Percentiles rank a stretch among this genome's conserved stretches.
Evolutionary conservation across 768 basidiomycete species (phyloP).

Genomic region (Agaricus sinodeliciosus): DNA sequence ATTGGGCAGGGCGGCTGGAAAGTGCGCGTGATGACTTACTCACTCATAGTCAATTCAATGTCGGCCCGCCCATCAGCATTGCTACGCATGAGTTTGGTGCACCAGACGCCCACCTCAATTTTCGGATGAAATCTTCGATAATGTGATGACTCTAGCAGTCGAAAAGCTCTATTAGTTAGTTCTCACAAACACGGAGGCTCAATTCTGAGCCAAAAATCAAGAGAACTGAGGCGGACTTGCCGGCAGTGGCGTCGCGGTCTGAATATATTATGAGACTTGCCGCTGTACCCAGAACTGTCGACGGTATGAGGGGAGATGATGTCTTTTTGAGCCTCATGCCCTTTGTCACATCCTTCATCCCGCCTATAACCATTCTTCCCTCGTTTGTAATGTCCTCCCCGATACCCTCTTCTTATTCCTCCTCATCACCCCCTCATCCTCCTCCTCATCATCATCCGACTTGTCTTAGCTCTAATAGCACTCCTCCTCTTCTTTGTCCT

Average conservation of each 20-base stretch:
- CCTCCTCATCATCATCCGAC: slow-evolving; percentile 71
- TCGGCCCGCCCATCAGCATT: slow-evolving; percentile 86
- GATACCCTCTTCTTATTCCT: slow-evolving; percentile 33
- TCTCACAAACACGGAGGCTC: slow-evolving; percentile 14
- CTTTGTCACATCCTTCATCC: slow-evolving; percentile 43
- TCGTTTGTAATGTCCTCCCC: slow-evolving; percentile 35
- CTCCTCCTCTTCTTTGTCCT: slow-evolving; percentile 89
- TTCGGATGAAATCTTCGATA: slow-evolving; percentile 84
- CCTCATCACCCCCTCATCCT: slow-evolving; percentile 25
- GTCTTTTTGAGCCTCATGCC: slow-evolving; percentile 60
- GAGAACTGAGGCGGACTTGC: slow-evolving; percentile 56
- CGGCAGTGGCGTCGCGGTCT: slow-evolving; percentile 90
- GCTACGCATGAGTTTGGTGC: slow-evolving; percentile 89
- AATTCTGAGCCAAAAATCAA: slow-evolving; percentile 15
- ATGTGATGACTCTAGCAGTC: slow-evolving; percentile 61
- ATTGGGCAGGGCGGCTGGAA: slow-evolving; percentile 94
- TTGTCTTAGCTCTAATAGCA: slow-evolving; percentile 83
- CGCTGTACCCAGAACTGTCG: slow-evolving; percentile 98
- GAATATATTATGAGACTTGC: slow-evolving; percentile 87
- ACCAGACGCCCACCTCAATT: slow-evolving; percentile 98
- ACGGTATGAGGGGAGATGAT: slow-evolving; percentile 84
- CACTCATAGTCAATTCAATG: slow-evolving; percentile 97
- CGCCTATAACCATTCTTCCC: slow-evolving; percentile 77
- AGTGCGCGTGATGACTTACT: no score
- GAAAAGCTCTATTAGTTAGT: slow-evolving; percentile 1